These are phyloP conservation scores for Ramalina intermedia DNA, from an alignment of 495 filamentous ascomycete genomes.

Conservation along the genomic window DNA sequence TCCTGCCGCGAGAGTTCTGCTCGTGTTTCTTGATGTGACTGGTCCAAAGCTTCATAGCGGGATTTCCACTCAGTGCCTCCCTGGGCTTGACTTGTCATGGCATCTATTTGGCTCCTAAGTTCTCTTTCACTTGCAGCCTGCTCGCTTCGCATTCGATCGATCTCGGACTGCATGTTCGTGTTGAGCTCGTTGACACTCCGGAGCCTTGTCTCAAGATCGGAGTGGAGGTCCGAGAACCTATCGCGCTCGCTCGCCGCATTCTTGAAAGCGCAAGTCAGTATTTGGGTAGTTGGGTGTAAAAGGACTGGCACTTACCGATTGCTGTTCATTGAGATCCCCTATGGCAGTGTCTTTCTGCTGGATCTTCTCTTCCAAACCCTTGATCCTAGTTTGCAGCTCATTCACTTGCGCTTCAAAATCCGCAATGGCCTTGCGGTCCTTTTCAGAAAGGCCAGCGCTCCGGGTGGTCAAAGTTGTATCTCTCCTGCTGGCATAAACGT, in stretches of 20 bases:
- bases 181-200: conserved; percentile 64
- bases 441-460: conserved; percentile 31
- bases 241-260: conserved; percentile 32
- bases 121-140: conserved; percentile 49
- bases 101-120: conserved; percentile 49
- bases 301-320: conserved; percentile 25
- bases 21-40: conserved; percentile 60
- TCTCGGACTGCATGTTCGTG: conserved; percentile 57
- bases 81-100: conserved; percentile 22
- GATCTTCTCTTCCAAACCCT: conserved; percentile 48
- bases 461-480: conserved; percentile 36
- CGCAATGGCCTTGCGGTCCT: conserved; percentile 54
- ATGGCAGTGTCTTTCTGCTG: conserved; percentile 45
- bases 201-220: conserved; percentile 66
- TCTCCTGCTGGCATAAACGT: conserved; percentile 52
- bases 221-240: conserved; percentile 61
- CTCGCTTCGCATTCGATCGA: conserved; percentile 55
- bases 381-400: conserved; percentile 58
- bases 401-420: conserved; percentile 68
- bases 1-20: conserved; percentile 56
- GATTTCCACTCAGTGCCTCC: conserved; percentile 34
- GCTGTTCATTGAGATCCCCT: conserved; percentile 28
- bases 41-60: conserved; percentile 49
- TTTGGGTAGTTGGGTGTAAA: not conserved
- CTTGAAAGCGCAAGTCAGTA: not conserved